Evolutionary conservation across 768 basidiomycete genomes (phyloP), one percentile per base, ranked within the genome.

Genomic region (Artomyces pyxidatus): DNA sequence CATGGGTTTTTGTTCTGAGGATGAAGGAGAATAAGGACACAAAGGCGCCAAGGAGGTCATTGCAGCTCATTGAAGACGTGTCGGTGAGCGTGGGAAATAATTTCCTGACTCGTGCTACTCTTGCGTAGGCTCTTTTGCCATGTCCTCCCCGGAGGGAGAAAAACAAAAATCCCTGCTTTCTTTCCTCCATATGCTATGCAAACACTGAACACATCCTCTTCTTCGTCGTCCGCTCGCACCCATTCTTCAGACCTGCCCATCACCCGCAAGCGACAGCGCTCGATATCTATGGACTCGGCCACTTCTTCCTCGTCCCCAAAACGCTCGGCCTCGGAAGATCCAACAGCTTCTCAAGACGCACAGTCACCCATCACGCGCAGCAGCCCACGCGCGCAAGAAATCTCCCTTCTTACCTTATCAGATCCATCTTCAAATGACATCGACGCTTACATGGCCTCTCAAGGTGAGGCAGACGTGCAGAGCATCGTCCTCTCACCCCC

Each of bases 231-330:
- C 17, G 12, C 32, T 35, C n/a, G n/a, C n/a, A 19, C 37, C 45
- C 21, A 16, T 28, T 16, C 37, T 35, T 46, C 45, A 30, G 27
- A 46, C 35, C 23, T 25, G 22, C n/a, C n/a, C n/a, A 23, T 25
- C 23, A 19, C 32, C 11, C 53, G 55, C 1, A 57, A 57, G 41
- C 42, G 55, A 40, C 82, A 84, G 61, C 80, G 86, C 59, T 85
- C 82, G 54, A 73, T 70, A 57, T 88, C 86, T 30, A 84, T 83
- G 80, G 73, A 84, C 61, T 87, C 86, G 40, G 78, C 80, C 58
- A 70, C 75, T 48, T 81, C 81, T 50, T 77, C 76, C 23, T 81
- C 85, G 22, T 90, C 87, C 25, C 71, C 81, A 52, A 94, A 93
- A 71, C 83, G 90, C 54, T 76, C 86, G 17, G 78, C 78, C 48